Evolutionary conservation across 495 filamentous ascomycete genomes (phyloP).

Genomic region (Apodospora peruviana): DNA sequence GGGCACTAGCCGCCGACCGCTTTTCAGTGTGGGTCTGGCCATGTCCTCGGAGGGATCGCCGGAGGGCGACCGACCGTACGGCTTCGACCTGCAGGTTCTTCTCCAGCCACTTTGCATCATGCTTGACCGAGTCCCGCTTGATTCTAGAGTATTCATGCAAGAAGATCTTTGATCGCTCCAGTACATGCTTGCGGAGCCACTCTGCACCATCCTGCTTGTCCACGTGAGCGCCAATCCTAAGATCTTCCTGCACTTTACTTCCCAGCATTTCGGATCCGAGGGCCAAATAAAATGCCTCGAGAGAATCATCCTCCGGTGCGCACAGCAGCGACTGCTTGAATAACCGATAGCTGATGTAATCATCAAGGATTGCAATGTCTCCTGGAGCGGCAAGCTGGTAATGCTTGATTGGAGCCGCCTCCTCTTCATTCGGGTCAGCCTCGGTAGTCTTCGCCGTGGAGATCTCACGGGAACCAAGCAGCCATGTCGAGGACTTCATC

Average conservation of each 20-base stretch:
- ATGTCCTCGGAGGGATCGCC: constrained; percentile 64
- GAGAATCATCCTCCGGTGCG: constrained; percentile 77
- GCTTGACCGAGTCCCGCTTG: constrained; percentile 63
- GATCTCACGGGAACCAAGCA: constrained; percentile 76
- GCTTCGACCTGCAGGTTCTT: constrained; percentile 73
- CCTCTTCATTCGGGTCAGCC: constrained; percentile 57
- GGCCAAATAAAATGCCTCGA: constrained; percentile 77
- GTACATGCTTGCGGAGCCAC: constrained; percentile 68
- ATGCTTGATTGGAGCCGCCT: constrained; percentile 65
- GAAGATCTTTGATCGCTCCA: constrained; percentile 84
- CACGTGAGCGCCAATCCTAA: constrained; percentile 44
- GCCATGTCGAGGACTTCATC: constrained; percentile 69
- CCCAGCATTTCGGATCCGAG: constrained; percentile 57
- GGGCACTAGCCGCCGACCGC: constrained; percentile 55
- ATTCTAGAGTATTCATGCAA: constrained; percentile 61
- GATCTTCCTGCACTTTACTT: constrained; percentile 54
- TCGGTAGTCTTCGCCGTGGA: constrained; percentile 37
- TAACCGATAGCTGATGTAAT: constrained; percentile 73
- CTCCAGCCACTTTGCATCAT: constrained; percentile 84
- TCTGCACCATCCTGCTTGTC: constrained; percentile 42
- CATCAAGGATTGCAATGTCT: constrained; percentile 77
- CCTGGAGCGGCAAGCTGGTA: constrained; percentile 66
- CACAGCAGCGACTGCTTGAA: constrained; percentile 78
- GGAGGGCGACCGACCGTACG: constrained; percentile 68
- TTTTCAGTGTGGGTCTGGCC: constrained; percentile 61